phyloP scores from a whole-genome alignment of 257 asterid genomes.

The Asclepias syriaca region DNA sequence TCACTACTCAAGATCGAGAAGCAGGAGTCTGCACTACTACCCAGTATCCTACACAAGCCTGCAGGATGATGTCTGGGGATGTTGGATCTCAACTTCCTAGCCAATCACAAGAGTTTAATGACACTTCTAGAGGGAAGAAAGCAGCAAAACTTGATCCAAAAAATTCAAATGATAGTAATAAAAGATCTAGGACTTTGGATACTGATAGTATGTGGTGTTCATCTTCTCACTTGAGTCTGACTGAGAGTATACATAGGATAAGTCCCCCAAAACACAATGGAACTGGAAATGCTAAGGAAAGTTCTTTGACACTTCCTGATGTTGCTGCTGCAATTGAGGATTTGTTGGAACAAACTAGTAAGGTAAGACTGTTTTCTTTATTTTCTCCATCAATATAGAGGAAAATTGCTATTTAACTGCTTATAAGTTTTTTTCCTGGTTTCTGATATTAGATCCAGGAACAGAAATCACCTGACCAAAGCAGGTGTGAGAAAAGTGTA shows the following conservation, averaged over 20 bases:
- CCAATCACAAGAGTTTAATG: slow-evolving; percentile 36
- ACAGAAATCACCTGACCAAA: slow-evolving; percentile 52
- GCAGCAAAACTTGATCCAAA: slow-evolving; percentile 26
- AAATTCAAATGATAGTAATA: slow-evolving; percentile 32
- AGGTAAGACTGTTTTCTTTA: slow-evolving; percentile 40
- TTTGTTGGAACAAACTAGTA: slow-evolving; percentile 84
- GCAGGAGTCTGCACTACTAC: slow-evolving; percentile 54
- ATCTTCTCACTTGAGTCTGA: slow-evolving; percentile 18
- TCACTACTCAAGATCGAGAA: slow-evolving; percentile 59
- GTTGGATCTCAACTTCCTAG: slow-evolving; percentile 45
- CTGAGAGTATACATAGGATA: slow-evolving; percentile 18
- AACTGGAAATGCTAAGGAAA: slow-evolving; percentile 35
- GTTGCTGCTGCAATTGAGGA: slow-evolving; percentile 90
- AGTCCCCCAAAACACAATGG: slow-evolving; percentile 28
- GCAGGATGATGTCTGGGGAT: slow-evolving; percentile 38
- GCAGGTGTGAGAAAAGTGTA: slow-evolving; percentile 60
- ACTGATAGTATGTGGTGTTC: slow-evolving; percentile 26
- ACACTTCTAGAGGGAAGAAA: slow-evolving; percentile 23
- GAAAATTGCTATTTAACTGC: not conserved
- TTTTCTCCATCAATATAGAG: not conserved
- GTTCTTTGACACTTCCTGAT: slow-evolving; percentile 58
- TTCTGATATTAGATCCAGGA: slow-evolving; percentile 60
- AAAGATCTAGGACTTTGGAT: slow-evolving; percentile 47
- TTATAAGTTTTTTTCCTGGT: slow-evolving; percentile 23
- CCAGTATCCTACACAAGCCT: slow-evolving; percentile 71